Evolutionary conservation across 179 eudicot species (phyloP).

Genomic region (Silene coronaria): DNA sequence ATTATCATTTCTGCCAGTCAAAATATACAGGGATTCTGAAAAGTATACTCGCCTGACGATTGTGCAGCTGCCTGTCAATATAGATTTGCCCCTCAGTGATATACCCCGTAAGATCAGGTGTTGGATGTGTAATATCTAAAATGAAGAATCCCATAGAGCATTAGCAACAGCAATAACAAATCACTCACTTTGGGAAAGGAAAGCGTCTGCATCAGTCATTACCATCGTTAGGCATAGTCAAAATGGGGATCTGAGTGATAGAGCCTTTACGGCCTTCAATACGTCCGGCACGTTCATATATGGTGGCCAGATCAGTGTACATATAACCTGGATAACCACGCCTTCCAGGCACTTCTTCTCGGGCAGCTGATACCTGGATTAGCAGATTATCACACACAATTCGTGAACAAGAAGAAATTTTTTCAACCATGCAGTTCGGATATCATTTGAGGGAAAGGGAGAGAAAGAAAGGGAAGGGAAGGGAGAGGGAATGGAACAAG

Average conservation of each 20-base stretch:
- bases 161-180: background rate
- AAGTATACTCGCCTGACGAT: slow-evolving; percentile 55
- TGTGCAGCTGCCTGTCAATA: slow-evolving; percentile 89
- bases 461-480: too few species aligned
- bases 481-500: too few species aligned
- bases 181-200: background rate
- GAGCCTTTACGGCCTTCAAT: slow-evolving; percentile 97
- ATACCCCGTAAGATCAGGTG: slow-evolving; percentile 99
- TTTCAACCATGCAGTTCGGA: background rate
- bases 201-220: background rate
- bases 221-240: slow-evolving; percentile 99
- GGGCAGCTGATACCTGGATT: slow-evolving; percentile 41
- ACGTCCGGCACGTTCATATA: slow-evolving; percentile 98
- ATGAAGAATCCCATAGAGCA: slow-evolving; percentile 16
- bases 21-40: too few species aligned
- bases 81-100: slow-evolving; percentile 97
- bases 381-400: background rate
- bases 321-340: slow-evolving; percentile 99
- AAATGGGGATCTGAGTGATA: slow-evolving; percentile 92
- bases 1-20: too few species aligned
- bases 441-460: background rate
- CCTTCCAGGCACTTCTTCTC: slow-evolving; percentile 99
- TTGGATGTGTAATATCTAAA: slow-evolving; percentile 96
- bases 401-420: background rate
- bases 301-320: slow-evolving; percentile 99